These are phyloP conservation scores for Aspergillus affinis DNA, from an alignment of 495 filamentous ascomycete species.

Conservation along the genomic window DNA sequence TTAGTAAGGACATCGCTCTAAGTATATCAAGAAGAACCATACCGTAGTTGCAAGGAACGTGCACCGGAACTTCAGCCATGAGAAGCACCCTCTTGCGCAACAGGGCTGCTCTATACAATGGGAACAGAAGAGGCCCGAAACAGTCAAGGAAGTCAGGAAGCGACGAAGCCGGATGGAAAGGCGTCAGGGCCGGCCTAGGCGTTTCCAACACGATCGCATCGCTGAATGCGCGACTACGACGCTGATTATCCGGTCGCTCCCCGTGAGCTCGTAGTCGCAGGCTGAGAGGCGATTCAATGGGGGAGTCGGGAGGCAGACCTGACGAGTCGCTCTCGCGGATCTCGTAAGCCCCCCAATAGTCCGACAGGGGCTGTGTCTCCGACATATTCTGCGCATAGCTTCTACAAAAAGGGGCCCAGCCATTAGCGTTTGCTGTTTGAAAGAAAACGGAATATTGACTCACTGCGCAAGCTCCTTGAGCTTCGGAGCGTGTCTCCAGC, in stretches of 20 bases:
- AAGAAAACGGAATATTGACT: slow-evolving; percentile 18
- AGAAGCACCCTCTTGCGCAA: slow-evolving; percentile 86
- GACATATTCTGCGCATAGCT: slow-evolving; percentile 37
- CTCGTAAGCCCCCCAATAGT: slow-evolving; percentile 75
- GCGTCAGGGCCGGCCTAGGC: slow-evolving; percentile 68
- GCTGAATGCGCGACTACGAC: slow-evolving; percentile 40
- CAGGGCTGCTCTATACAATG: slow-evolving; percentile 84
- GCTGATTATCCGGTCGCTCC: slow-evolving; percentile 33
- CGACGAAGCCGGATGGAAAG: slow-evolving; percentile 83
- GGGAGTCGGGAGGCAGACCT: slow-evolving; percentile 35
- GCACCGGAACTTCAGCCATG: slow-evolving; percentile 79
- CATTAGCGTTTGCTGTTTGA: slow-evolving; percentile 5
- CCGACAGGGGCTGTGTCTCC: slow-evolving; percentile 62
- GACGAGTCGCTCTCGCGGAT: slow-evolving; percentile 46
- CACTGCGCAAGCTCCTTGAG: slow-evolving; percentile 74
- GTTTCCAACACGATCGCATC: slow-evolving; percentile 57
- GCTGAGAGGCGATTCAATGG: slow-evolving; percentile 56
- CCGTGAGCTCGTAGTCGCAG: slow-evolving; percentile 43
- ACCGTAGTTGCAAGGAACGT: slow-evolving; percentile 87
- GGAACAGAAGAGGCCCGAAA: slow-evolving; percentile 89
- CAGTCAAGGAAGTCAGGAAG: slow-evolving; percentile 71
- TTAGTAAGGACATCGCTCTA: slow-evolving; percentile 11
- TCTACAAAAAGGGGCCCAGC: slow-evolving; percentile 13
- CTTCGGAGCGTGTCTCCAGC: slow-evolving; percentile 81
- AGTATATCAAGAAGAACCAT: slow-evolving; percentile 18